These are phyloP conservation scores for Phytophthora sojae DNA, from an alignment of 352 stramenopile genomes.

Conservation along the genomic window DNA sequence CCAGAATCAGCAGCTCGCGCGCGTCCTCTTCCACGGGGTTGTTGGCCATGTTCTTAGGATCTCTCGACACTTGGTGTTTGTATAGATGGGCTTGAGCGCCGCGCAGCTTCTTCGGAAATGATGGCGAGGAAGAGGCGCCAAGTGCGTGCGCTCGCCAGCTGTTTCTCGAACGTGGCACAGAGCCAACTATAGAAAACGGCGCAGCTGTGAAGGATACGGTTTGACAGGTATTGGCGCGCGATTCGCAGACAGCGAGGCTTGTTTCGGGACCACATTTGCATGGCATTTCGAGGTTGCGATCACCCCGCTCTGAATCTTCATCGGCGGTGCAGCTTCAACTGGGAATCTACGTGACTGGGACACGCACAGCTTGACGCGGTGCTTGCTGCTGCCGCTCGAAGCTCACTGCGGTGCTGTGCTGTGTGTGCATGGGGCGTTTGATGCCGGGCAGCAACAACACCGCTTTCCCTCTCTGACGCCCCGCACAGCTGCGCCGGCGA, in stretches of 20 bases:
- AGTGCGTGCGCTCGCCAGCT: slow-evolving; percentile 5
- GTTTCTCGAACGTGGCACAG: not conserved
- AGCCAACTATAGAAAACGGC: no score
- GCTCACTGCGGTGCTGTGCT: not conserved
- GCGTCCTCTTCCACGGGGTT: slow-evolving; percentile 43
- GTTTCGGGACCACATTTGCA: no score
- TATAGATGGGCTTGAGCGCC: not conserved
- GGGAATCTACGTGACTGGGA: not conserved
- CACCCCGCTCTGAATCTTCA: no score
- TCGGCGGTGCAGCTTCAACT: not conserved
- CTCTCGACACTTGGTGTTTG: not conserved
- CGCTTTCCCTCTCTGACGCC: not conserved
- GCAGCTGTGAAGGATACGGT: no score
- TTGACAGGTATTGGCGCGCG: no score
- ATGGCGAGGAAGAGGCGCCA: slow-evolving; percentile 23
- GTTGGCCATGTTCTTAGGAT: slow-evolving; percentile 12
- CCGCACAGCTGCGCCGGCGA: not conserved
- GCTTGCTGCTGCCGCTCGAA: not conserved
- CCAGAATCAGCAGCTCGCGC: slow-evolving; percentile 69
- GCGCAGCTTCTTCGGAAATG: slow-evolving; percentile 35
- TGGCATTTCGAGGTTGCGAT: no score
- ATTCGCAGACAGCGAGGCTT: no score
- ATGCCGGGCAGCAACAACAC: not conserved
- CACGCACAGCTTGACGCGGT: not conserved
- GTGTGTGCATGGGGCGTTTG: not conserved